Percentiles rank a stretch among this genome's conserved stretches.
phyloP scores from a whole-genome alignment of 2,329 filamentous ascomycete species.

The Botrytis medusae region DNA sequence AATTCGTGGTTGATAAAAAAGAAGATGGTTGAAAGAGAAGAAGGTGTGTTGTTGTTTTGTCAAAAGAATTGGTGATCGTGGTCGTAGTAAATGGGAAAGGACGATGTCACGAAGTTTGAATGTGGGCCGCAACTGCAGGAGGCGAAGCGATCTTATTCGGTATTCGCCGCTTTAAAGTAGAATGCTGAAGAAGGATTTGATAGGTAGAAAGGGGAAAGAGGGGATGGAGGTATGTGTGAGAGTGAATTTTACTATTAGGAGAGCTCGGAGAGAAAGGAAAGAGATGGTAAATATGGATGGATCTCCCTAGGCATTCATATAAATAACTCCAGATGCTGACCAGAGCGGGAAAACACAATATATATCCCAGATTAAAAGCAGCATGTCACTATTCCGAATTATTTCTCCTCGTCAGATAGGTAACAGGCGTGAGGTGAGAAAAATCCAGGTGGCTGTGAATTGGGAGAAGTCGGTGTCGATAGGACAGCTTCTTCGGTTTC shows the following conservation, averaged over 20 bases:
- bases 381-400: constrained; percentile 17
- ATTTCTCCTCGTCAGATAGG: neutral
- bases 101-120: constrained; percentile 23
- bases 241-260: neutral
- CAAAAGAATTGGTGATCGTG: constrained; percentile 25
- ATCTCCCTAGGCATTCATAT: neutral
- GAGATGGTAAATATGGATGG: neutral
- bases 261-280: neutral
- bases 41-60: constrained; percentile 23
- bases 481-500: neutral
- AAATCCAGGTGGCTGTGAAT: constrained; percentile 19
- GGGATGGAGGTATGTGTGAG: neutral
- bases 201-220: constrained; percentile 1
- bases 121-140: constrained; percentile 24
- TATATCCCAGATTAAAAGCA: constrained; percentile 9
- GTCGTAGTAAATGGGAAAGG: constrained; percentile 23
- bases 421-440: neutral
- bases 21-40: constrained; percentile 18
- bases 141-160: constrained; percentile 23
- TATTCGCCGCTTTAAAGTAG: constrained; percentile 17
- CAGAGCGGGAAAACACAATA: neutral
- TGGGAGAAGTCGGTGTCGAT: constrained; percentile 13
- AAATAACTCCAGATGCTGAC: neutral
- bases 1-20: constrained; percentile 24
- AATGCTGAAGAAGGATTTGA: constrained; percentile 19